These are phyloP conservation scores for Fraxinus anomala DNA, from an alignment of 257 asterid genomes.

Conservation along the genomic window DNA sequence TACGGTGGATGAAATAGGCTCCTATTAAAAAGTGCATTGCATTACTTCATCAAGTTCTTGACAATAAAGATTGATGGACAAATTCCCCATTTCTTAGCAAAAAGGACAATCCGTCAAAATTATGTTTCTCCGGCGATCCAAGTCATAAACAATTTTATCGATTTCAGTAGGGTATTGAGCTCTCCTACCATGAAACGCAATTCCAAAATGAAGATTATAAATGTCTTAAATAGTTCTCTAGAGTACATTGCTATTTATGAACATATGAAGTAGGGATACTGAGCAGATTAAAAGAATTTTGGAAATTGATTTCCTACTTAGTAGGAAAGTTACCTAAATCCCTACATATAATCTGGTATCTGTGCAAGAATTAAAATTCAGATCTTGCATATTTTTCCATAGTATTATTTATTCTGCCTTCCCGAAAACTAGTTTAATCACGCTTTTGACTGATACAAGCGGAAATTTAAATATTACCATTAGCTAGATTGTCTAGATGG, in stretches of 20 bases:
- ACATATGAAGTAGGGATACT: neutral
- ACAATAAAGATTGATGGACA: neutral
- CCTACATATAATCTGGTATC: neutral
- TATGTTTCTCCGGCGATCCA: neutral
- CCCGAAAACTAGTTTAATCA: slow-evolving; percentile 1
- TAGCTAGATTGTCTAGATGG: slow-evolving; percentile 18
- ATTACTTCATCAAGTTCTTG: neutral
- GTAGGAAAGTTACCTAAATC: neutral
- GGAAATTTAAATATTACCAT: slow-evolving; percentile 10
- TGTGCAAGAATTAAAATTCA: neutral
- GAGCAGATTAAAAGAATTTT: neutral
- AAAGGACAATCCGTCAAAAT: neutral
- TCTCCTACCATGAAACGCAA: neutral
- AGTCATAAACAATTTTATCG: neutral
- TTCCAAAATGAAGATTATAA: neutral
- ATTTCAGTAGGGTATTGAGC: neutral
- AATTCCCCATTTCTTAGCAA: neutral
- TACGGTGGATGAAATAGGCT: neutral
- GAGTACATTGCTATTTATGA: neutral
- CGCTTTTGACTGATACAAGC: slow-evolving; percentile 17
- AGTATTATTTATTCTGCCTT: neutral
- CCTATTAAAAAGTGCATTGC: too few relatives aligned
- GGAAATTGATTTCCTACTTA: neutral
- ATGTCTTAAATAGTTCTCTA: neutral
- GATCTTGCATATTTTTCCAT: neutral